Percentiles rank a stretch among this genome's conserved stretches.
These are phyloP conservation scores for Neostapfia colusana DNA, from an alignment of 176 grass and related monocot genomes.

Conservation along the genomic window DNA sequence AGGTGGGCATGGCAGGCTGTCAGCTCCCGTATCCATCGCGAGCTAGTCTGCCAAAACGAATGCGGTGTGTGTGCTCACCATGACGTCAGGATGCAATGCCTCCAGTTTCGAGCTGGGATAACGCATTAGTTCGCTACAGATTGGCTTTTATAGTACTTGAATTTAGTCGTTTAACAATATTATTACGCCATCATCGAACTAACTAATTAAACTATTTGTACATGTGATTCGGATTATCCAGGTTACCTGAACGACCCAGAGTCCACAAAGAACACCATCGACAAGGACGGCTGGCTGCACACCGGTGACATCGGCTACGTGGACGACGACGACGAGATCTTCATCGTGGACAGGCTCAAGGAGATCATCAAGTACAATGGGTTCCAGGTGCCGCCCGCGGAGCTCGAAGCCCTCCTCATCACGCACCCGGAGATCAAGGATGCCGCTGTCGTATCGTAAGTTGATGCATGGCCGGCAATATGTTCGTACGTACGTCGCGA, in stretches of 20 bases:
- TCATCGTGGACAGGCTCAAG: constrained; percentile 97
- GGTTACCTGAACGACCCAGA: constrained; percentile 88
- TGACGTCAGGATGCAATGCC: neutral
- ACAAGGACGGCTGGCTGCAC: constrained; percentile 89
- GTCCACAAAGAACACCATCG: constrained; percentile 83
- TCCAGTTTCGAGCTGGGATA: too few relatives aligned
- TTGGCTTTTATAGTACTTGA: neutral
- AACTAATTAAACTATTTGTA: neutral
- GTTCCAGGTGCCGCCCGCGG: constrained; percentile 85
- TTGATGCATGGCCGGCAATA: neutral
- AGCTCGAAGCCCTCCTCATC: constrained; percentile 88
- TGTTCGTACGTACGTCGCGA: neutral
- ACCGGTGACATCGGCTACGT: constrained; percentile 88
- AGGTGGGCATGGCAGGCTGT: neutral
- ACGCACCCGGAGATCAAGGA: constrained; percentile 76
- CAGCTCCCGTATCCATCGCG: neutral
- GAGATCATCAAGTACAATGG: constrained; percentile 99
- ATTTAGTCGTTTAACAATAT: neutral
- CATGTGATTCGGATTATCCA: neutral
- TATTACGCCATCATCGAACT: neutral
- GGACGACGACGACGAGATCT: constrained; percentile 88
- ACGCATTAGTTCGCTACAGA: too few relatives aligned
- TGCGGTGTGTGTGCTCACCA: neutral
- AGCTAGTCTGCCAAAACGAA: neutral
- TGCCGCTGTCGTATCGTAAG: constrained; percentile 85